Conservation (phyloP, 192 early-diverging fungal genomes). For the Physocladia obscura region DNA sequence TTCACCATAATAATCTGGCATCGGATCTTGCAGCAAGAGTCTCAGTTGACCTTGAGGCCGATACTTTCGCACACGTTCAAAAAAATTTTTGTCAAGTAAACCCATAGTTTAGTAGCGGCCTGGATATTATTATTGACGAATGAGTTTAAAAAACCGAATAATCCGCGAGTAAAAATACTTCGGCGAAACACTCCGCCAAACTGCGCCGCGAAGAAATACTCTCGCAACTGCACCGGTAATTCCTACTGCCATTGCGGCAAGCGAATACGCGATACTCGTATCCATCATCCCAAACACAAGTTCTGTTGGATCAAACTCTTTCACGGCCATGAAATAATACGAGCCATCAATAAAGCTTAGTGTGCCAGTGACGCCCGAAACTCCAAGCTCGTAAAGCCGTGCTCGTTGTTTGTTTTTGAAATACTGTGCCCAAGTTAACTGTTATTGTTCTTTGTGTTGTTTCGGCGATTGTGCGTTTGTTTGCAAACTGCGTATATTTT, state of each 20-base stretch:
- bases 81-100: slow-evolving; percentile 40
- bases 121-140: too few species aligned
- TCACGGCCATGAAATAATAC: slow-evolving; percentile 47
- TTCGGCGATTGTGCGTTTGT: too few species aligned
- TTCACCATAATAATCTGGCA: slow-evolving; percentile 92
- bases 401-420: slow-evolving; percentile 37
- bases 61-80: slow-evolving; percentile 38
- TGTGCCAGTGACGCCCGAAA: slow-evolving; percentile 15
- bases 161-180: too few species aligned
- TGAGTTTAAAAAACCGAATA: too few species aligned
- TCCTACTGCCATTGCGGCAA: slow-evolving; percentile 36
- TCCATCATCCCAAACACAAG: slow-evolving; percentile 41
- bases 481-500: too few species aligned
- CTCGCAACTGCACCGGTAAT: slow-evolving; percentile 26
- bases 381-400: slow-evolving; percentile 34
- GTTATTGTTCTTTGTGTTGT: too few species aligned
- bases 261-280: slow-evolving; percentile 34
- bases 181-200: too few species aligned
- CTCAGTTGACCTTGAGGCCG: slow-evolving; percentile 41
- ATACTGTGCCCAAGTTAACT: slow-evolving; percentile 51
- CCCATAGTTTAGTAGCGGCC: slow-evolving; percentile 18
- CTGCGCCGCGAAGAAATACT: slow-evolving; percentile 20
- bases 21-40: slow-evolving; percentile 46
- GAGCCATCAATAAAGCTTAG: slow-evolving; percentile 32
- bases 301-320: slow-evolving; percentile 50